These are phyloP conservation scores for Leishmania martiniquensis DNA, from an alignment of 208 protist genomes.

Conservation along the genomic window DNA sequence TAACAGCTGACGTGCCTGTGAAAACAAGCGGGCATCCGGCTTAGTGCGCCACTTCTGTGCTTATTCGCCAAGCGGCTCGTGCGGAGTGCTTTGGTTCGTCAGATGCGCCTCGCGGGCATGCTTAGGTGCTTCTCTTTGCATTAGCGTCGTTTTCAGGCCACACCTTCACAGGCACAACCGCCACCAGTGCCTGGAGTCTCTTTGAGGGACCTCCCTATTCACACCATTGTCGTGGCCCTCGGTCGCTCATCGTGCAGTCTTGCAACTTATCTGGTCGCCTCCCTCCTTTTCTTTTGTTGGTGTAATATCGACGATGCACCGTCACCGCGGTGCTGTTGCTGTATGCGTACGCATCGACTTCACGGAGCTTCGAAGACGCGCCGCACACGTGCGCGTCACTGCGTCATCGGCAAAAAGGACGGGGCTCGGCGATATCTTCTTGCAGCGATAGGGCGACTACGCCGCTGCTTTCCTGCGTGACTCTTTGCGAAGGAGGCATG, in stretches of 20 bases:
- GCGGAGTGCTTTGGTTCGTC: background rate
- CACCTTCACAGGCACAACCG: background rate
- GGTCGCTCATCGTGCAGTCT: background rate
- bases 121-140: background rate
- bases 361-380: background rate
- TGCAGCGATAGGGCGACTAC: background rate
- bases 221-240: background rate
- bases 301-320: background rate
- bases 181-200: background rate
- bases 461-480: background rate
- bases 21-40: too few relatives aligned
- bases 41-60: background rate
- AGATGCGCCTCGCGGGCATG: background rate
- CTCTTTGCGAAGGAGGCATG: conserved; percentile 21
- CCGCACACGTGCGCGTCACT: background rate
- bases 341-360: background rate
- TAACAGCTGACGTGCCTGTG: too few relatives aligned
- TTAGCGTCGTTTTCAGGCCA: background rate
- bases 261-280: background rate
- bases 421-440: too few relatives aligned
- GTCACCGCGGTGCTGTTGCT: background rate
- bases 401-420: background rate
- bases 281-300: background rate
- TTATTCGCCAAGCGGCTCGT: background rate
- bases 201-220: background rate